phyloP scores from a whole-genome alignment of 495 filamentous ascomycete genomes.

The Bombardia bombarda region DNA sequence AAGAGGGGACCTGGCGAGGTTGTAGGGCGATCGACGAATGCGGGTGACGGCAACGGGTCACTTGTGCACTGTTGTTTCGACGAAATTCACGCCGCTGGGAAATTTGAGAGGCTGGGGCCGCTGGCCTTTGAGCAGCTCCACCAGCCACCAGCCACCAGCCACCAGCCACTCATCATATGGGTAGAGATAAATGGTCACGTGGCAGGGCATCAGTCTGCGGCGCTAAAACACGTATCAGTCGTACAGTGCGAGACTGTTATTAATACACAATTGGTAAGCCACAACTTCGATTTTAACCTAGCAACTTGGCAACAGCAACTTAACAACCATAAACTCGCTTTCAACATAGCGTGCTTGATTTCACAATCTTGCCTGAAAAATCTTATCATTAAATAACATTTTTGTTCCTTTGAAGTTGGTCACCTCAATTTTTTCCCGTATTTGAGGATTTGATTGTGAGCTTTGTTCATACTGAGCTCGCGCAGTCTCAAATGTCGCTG shows the following conservation, averaged over 20 bases:
- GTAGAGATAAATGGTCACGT: neutral
- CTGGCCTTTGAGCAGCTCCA: constrained; percentile 9
- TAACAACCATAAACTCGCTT: too few relatives aligned
- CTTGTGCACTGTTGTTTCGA: constrained; percentile 3
- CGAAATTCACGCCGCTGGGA: constrained; percentile 15
- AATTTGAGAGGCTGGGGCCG: constrained; percentile 31
- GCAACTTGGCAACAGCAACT: too few relatives aligned
- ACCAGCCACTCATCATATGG: neutral
- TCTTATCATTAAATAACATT: too few relatives aligned
- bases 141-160: constrained; percentile 14
- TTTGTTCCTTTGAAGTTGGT: too few relatives aligned
- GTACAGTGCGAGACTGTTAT: neutral
- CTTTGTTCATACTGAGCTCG: too few relatives aligned
- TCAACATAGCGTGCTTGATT: too few relatives aligned
- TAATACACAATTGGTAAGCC: too few relatives aligned
- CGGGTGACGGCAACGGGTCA: constrained; percentile 3
- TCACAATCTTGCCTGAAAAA: too few relatives aligned
- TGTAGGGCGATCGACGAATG: neutral
- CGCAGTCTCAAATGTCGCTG: too few relatives aligned
- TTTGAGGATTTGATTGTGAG: too few relatives aligned
- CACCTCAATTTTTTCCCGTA: too few relatives aligned
- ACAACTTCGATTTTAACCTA: too few relatives aligned
- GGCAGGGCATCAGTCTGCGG: neutral
- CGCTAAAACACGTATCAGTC: neutral
- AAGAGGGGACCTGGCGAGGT: constrained; percentile 6